phyloP scores from a whole-genome alignment of 2,329 filamentous ascomycete species.

The Knufia petricola region DNA sequence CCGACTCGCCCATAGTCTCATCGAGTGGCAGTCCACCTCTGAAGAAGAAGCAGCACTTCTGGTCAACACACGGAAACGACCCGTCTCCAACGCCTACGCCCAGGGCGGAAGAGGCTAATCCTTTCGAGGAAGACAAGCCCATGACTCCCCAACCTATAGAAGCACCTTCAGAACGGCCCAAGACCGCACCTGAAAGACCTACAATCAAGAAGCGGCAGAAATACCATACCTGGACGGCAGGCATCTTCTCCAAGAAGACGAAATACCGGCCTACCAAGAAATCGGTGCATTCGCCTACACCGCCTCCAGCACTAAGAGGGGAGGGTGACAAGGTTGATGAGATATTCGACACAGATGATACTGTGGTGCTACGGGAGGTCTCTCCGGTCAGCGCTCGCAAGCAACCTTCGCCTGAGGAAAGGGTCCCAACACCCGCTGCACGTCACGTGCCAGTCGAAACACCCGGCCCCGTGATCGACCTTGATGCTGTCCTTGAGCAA shows the following conservation, averaged over 20 bases:
- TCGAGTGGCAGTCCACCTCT: constrained; percentile 20
- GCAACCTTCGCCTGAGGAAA: constrained; percentile 5
- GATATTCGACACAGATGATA: constrained; percentile 42
- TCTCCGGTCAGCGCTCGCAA: constrained; percentile 17
- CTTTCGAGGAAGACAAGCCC: constrained; percentile 14
- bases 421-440: background rate
- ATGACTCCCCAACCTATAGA: constrained; percentile 5
- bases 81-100: constrained; percentile 27
- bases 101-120: constrained; percentile 21
- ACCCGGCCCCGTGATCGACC: constrained; percentile 74
- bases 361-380: constrained; percentile 38
- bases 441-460: constrained; percentile 48
- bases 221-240: constrained; percentile 55
- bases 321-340: constrained; percentile 33
- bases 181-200: constrained; percentile 26
- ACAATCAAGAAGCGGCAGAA: constrained; percentile 55
- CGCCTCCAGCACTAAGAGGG: constrained; percentile 34
- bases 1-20: constrained; percentile 24
- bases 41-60: constrained; percentile 25
- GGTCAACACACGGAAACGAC: constrained; percentile 25
- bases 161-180: constrained; percentile 20
- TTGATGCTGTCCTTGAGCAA: constrained; percentile 85
- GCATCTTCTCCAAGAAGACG: constrained; percentile 41
- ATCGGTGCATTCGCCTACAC: constrained; percentile 31
- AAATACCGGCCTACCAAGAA: constrained; percentile 38